Base-by-base conservation (phyloP, 2,329 filamentous ascomycete species). In the Botryotinia globosa region DNA sequence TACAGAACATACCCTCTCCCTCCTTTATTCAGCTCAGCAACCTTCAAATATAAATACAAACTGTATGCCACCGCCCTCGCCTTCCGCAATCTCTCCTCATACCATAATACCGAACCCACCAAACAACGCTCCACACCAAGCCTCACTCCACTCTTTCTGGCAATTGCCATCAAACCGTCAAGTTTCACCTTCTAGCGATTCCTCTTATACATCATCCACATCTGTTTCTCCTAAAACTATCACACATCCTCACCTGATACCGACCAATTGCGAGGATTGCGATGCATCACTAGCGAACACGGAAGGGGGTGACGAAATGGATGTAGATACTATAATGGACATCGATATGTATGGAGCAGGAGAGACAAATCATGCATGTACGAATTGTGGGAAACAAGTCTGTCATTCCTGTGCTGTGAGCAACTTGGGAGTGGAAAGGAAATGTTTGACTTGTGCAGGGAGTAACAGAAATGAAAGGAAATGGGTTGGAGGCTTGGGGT, bases 121-220 rank as follows among this genome's bases (percentile, higher is more conserved):
- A n/a, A 54, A 77, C 18, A 74, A 75, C 9, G n/a, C 74, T 8
- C 74, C 45, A 72, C 66, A 79, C 34, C 88, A 90, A 78, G 82
- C 84, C 6, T 89, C 86, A 0, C 82, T 91, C 0, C 88, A 90
- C 79, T 86, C 83, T 58, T 91, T 90, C 81, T 91, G 88, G 88
- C 84, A 84, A n/a, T 83, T 90, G 22, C 84, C 82, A 2, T 72
- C 74, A 20, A 65, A 62, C 16, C 73, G 77, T 25, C 74, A 75
- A 68, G 82, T 83, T 0, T 79, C 81, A 79, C 84, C 8, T 74
- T 77, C 20, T 67, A 77, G 78, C 6, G 75, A 77, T 3, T 73
- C 76, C 1, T 77, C 81, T 0, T 76, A 78, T 1, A 75, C 80
- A 2, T 67, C 80, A 10, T 72, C 76, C 1, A 75, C 74, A 4